phyloP scores from a whole-genome alignment of 1,139 yeast species.

The Sugiyamaella castrensis region DNA sequence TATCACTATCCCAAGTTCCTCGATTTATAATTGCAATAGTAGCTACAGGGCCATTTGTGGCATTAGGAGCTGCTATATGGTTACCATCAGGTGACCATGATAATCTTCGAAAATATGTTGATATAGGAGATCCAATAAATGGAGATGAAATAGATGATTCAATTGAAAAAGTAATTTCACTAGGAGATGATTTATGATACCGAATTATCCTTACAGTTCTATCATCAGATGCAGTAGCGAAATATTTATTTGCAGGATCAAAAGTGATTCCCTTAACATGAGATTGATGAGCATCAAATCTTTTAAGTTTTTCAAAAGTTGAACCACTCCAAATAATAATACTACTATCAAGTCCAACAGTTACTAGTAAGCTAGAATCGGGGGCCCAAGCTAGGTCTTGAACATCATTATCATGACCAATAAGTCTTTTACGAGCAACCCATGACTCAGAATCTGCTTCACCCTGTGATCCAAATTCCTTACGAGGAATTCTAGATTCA shows the following conservation, averaged over 20 bases:
- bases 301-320: constrained; percentile 83
- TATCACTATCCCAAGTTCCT: constrained; percentile 89
- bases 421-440: constrained; percentile 87
- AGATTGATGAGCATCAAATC: constrained; percentile 90
- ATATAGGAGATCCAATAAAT: constrained; percentile 81
- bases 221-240: constrained; percentile 96
- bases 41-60: constrained; percentile 94
- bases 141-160: constrained; percentile 84
- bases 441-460: constrained; percentile 80
- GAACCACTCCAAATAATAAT: constrained; percentile 92
- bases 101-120: constrained; percentile 87
- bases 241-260: constrained; percentile 96
- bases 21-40: constrained; percentile 84
- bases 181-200: constrained; percentile 69
- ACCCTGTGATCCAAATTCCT: constrained; percentile 49
- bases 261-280: constrained; percentile 96
- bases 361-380: constrained; percentile 80
- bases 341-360: constrained; percentile 90
- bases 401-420: constrained; percentile 95
- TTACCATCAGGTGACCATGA: constrained; percentile 99
- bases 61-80: constrained; percentile 93
- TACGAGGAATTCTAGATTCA: constrained; percentile 48
- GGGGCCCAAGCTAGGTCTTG: constrained; percentile 99
- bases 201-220: constrained; percentile 83
- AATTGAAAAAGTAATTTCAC: constrained; percentile 76